Base-by-base conservation (phyloP, 1,139 yeast genomes). In the Kurtzmaniella quercitrusa region DNA sequence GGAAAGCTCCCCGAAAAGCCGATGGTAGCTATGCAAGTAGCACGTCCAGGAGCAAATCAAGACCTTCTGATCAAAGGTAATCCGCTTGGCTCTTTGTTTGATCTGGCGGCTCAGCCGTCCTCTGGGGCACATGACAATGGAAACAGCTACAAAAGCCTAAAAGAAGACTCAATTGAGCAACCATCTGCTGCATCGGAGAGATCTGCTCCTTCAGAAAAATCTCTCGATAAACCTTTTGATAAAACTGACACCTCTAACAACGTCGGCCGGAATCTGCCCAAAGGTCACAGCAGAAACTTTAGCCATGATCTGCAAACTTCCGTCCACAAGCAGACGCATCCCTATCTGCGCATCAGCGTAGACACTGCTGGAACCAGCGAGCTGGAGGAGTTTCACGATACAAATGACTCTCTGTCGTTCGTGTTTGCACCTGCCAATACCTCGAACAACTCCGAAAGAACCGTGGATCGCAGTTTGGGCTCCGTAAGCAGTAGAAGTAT, bases 1-100 rank as follows among this genome's bases (percentile, higher is more conserved):
- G 77, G 77, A 1, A 63, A 65, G 44, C 59, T 71, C 19, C 77
- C 77, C 0, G 49, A 60, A 56, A 72, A 72, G 49, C 75, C 73
- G 9, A 71, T 72, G 77, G 65, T 58, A 43, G 58, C 43, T 3
- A 12, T 19, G 15, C 34, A 42, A 21, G 33, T 37, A 9, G 27
- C 37, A 21, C 44, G 42, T 14, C 40, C 39, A 34, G 44, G 44
- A 21, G 42, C 36, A 24, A 38, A 42, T 16, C 40, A 38, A 15
- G 34, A 42, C 21, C 40, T 39, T 10, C 40, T 33, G 16, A 39
- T 27, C 10, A 29, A 25, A 19, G 38, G 34, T 23, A 25, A 42
- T 27, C 23, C 31, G 21, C 29, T 19, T 12, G 41, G 39, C 11
- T 24, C 31, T 29, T 38, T 27, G 14, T 27, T 27, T 27, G 31